A percentile compares a stretch with the other conserved stretches of the same genome.
Conservation (phyloP, 106 monocot species). For the Dendrobium chrysotoxum region DNA sequence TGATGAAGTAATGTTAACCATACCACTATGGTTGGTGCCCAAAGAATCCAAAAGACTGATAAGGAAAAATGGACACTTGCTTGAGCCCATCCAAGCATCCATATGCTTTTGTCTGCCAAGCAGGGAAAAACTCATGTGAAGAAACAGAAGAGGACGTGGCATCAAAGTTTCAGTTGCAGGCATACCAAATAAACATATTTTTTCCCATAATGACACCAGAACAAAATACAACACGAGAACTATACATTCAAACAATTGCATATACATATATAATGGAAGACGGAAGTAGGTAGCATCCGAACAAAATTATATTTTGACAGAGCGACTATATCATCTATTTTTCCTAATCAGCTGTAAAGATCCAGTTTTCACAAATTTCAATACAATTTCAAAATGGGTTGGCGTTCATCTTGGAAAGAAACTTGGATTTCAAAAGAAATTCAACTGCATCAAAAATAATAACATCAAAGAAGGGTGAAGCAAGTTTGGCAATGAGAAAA, state of each 20-base stretch:
- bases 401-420: neutral
- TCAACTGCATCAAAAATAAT: neutral
- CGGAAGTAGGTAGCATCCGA: neutral
- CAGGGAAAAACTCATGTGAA: constrained; percentile 8
- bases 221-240: neutral
- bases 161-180: neutral
- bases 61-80: constrained; percentile 75
- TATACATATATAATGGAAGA: neutral
- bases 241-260: neutral
- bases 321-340: neutral
- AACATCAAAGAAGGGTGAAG: neutral
- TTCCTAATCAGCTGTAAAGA: neutral
- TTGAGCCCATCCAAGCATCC: constrained; percentile 70
- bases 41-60: constrained; percentile 73
- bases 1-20: constrained; percentile 11
- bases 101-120: constrained; percentile 68
- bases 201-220: neutral
- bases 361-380: neutral
- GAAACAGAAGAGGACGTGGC: neutral
- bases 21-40: constrained; percentile 98
- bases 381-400: neutral
- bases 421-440: neutral
- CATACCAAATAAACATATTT: neutral
- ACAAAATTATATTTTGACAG: neutral
- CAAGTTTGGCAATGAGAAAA: neutral